These are phyloP conservation scores for Nissolia schottii DNA, from an alignment of 306 rosid species.

Conservation along the genomic window DNA sequence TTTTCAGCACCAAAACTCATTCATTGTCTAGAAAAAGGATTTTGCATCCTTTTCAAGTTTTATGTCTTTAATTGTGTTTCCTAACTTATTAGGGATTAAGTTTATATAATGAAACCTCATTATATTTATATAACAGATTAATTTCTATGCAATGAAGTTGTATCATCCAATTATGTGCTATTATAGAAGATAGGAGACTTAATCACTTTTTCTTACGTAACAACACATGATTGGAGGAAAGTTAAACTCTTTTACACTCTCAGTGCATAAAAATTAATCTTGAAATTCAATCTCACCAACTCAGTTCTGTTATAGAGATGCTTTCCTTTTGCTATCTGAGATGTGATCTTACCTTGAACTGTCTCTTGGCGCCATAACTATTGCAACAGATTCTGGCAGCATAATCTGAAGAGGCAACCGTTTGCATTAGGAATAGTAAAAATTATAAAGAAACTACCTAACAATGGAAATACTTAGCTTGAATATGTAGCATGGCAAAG, in stretches of 20 bases:
- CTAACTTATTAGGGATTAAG: not conserved
- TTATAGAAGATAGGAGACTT: too few relatives aligned
- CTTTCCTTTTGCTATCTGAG: not conserved
- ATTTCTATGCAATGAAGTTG: too few relatives aligned
- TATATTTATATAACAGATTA: too few relatives aligned
- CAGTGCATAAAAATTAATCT: too few relatives aligned
- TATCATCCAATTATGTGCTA: too few relatives aligned
- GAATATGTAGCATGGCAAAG: not conserved
- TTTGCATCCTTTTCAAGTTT: not conserved
- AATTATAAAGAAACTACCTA: not conserved
- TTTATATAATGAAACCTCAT: not conserved
- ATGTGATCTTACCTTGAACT: conserved; percentile 56
- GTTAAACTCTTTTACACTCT: too few relatives aligned
- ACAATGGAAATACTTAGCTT: not conserved
- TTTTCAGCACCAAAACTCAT: not conserved
- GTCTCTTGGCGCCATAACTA: conserved; percentile 95
- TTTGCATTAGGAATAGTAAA: conserved; percentile 9
- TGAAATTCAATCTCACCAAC: not conserved
- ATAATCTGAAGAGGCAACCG: conserved; percentile 56
- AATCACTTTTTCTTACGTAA: too few relatives aligned
- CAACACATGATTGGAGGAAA: too few relatives aligned
- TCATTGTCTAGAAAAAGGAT: not conserved
- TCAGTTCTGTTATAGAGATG: not conserved
- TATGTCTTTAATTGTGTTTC: not conserved
- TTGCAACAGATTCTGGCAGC: conserved; percentile 97